Base-by-base conservation (phyloP, 495 filamentous ascomycete species). In the Penicillium paradoxum region DNA sequence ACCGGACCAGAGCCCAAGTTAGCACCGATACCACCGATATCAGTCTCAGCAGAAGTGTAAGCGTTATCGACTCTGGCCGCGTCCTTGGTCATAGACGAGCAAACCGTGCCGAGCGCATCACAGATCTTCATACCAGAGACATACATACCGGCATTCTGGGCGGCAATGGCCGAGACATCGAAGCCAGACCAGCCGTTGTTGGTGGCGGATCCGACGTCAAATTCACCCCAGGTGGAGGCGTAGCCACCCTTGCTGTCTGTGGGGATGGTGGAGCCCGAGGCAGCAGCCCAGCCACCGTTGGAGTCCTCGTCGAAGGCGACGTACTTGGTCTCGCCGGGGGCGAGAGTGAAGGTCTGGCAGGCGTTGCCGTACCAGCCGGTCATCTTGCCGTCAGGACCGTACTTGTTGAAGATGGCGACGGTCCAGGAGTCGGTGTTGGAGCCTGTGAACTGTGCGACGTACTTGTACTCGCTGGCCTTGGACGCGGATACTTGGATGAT, bases 331-430 rank as follows among this genome's bases (percentile, higher is more conserved):
- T 65, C 66, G 14, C 75, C 75, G 30, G 73, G 41, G 40, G 64
- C 42, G 34, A 82, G 66, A 25, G 66, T 63, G 56, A 81, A 69
- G 30, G 57, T 72, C 30, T 76, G 51, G 29, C 65, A 67, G 43
- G 72, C 66, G 37, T 68, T 55, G 46, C 66, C 68, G 49, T 68
- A 75, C 58, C 67, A 78, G 45, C 76, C 69, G 44, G 63, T 49
- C 56, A 73, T 62, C n/a, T 54, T 48, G 29, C 67, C 70, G 29
- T 73, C 68, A 4, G 62, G 49, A 39, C 70, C 72, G 44, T 64
- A 68, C 70, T 81, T 82, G 70, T 81, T 78, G 74, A 75, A 82
- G 68, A 81, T 63, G 55, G 64, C 68, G 51, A 79, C 63, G 37
- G 66, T 72, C 62, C 74, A 74, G 53, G 63, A 17, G 8, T 66